Percentiles rank a stretch among this genome's conserved stretches.
Conservation (phyloP, 768 basidiomycete genomes). For the Pulveroboletus sp. region DNA sequence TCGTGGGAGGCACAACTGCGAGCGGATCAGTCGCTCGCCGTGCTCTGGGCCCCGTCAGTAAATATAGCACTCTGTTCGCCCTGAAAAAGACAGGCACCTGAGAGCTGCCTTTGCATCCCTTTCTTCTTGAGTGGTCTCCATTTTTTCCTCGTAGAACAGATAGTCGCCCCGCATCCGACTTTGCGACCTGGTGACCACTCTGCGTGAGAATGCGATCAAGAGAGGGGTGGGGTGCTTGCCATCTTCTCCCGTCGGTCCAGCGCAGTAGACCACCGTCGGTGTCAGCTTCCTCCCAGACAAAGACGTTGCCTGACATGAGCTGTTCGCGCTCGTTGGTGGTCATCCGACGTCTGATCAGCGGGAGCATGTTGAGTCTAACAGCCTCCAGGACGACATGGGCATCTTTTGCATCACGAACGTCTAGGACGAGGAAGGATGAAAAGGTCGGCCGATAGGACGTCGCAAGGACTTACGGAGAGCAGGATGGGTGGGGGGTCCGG, state of each 20-base stretch:
- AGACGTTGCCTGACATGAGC: constrained; percentile 67
- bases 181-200: constrained; percentile 55
- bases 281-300: constrained; percentile 84
- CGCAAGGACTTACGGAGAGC: constrained; percentile 24
- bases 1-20: constrained; percentile 52
- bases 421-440: constrained; percentile 32
- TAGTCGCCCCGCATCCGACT: constrained; percentile 82
- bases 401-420: constrained; percentile 75
- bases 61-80: not conserved
- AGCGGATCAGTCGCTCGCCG: constrained; percentile 58
- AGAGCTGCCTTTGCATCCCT: constrained; percentile 76
- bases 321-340: constrained; percentile 65
- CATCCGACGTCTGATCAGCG: constrained; percentile 68
- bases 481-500: constrained; percentile 28
- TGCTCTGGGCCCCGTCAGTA: constrained; percentile 37
- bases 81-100: constrained; percentile 40
- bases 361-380: constrained; percentile 63
- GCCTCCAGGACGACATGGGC: constrained; percentile 75
- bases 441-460: not conserved
- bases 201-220: constrained; percentile 2
- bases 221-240: constrained; percentile 37
- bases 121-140: constrained; percentile 75
- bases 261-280: constrained; percentile 61
- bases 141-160: constrained; percentile 80
- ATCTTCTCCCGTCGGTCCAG: constrained; percentile 81